A percentile compares a stretch with the other conserved stretches of the same genome.
Conservation (phyloP, 164 flowering plant genomes). For the Vitis riparia region DNA sequence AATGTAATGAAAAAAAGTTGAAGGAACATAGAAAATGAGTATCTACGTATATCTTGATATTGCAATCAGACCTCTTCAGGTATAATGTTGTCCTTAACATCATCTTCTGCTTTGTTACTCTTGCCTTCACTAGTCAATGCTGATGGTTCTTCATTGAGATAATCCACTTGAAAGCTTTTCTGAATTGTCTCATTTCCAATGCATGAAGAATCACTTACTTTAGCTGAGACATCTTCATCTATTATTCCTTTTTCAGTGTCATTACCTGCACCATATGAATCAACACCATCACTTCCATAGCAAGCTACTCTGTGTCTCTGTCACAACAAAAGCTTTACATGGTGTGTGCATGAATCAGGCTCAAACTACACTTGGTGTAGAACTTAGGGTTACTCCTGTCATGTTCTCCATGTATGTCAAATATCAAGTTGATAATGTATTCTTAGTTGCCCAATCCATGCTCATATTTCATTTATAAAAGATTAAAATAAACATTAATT, state of each 20-base stretch:
- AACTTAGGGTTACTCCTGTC: too few relatives aligned
- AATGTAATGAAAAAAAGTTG: not conserved
- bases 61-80: conserved; percentile 1
- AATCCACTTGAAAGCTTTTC: conserved; percentile 1
- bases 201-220: not conserved
- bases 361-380: too few relatives aligned
- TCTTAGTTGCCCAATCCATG: too few relatives aligned
- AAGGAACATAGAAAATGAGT: not conserved
- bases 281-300: not conserved
- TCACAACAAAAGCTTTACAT: not conserved
- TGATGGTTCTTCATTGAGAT: not conserved
- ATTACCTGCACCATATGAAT: conserved; percentile 1
- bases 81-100: conserved; percentile 2
- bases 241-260: not conserved
- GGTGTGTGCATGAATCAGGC: too few relatives aligned
- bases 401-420: too few relatives aligned
- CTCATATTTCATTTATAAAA: too few relatives aligned
- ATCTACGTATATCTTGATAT: not conserved
- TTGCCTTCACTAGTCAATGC: not conserved
- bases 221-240: not conserved
- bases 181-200: not conserved
- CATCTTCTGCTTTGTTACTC: not conserved
- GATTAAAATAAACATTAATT: too few relatives aligned
- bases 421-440: too few relatives aligned
- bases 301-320: not conserved